phyloP scores from a whole-genome alignment of 2,329 filamentous ascomycete genomes.

The Diaporthe nobilis region DNA sequence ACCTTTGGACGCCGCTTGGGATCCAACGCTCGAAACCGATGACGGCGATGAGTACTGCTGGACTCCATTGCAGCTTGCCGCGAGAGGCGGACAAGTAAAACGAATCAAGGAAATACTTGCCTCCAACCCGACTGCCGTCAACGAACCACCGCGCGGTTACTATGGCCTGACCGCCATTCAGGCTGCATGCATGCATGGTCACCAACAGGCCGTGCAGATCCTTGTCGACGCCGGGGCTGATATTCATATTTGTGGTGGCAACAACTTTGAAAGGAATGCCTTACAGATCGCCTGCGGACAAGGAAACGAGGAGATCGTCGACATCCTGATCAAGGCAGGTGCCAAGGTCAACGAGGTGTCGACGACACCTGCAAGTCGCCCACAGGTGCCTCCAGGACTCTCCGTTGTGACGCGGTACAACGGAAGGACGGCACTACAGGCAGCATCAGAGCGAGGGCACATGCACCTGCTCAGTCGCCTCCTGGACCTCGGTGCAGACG shows the following conservation, averaged over 20 bases:
- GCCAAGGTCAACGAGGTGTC: conserved; percentile 47
- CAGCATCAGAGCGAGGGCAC: conserved; percentile 50
- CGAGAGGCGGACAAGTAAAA: conserved; percentile 49
- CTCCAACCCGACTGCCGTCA: conserved; percentile 39
- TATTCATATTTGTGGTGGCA: conserved; percentile 51
- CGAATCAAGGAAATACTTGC: conserved; percentile 48
- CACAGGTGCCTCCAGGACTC: not conserved
- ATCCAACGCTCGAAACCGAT: conserved; percentile 14
- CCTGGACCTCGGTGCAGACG: conserved; percentile 53
- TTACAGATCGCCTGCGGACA: conserved; percentile 55
- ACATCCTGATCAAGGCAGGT: conserved; percentile 48
- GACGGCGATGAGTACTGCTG: conserved; percentile 44
- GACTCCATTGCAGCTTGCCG: conserved; percentile 54
- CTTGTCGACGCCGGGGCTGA: conserved; percentile 52
- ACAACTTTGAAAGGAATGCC: conserved; percentile 55
- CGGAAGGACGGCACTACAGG: conserved; percentile 57
- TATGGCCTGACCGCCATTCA: conserved; percentile 56
- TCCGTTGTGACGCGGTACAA: conserved; percentile 49
- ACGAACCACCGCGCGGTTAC: conserved; percentile 51
- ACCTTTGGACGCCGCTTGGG: conserved; percentile 32
- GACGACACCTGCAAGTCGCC: not conserved
- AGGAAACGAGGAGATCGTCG: conserved; percentile 46
- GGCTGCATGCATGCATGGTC: conserved; percentile 50
- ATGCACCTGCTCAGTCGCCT: conserved; percentile 48
- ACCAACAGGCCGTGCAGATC: conserved; percentile 46